Evolutionary conservation across 139 green algal species (phyloP), one percentile per base, ranked within the genome.

Genomic region (Desmodesmus armatus): DNA sequence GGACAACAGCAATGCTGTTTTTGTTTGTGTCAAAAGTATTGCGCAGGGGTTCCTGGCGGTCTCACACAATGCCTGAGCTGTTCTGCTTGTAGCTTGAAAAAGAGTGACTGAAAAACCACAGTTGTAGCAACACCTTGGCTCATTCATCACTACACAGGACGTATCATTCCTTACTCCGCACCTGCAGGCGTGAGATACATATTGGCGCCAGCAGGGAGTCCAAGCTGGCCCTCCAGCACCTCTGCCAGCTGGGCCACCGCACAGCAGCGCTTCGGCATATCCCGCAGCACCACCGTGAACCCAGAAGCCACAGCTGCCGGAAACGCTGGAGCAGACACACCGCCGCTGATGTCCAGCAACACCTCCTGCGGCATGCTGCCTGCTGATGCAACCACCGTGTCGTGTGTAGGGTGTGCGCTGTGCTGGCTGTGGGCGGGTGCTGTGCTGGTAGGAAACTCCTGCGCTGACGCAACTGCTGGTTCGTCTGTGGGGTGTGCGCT

Each of bases 151-250:
- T n/a, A n/a, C n/a, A n/a, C n/a, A n/a, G n/a, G n/a, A n/a, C n/a
- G n/a, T n/a, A n/a, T n/a, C n/a, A n/a, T n/a, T n/a, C n/a, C n/a
- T n/a, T n/a, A n/a, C n/a, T n/a, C n/a, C n/a, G 21, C 78, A 88
- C 88, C 88, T 70, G 85, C 41, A 40, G 88, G 88, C 0, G 88
- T 91, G 35, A 51, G 60, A 78, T 91, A 91, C 23, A 89, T 35
- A 71, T 91, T 91, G 43, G 82, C 78, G 2, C 88, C 85, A 9
- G 65, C 75, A 21, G 86, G 81, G 43, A 90, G 33, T 3, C 86
- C 86, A 1, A 85, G 17, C 53, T 72, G 27, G 19, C 17, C 31
- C 75, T 87, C 86, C 25, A 90, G 65, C 0, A 25, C 4, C 31
- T 80, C 86, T n/a, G 77, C 71, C 0, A 78, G 5, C n/a, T 2